Conservation (phyloP, 2,329 filamentous ascomycete genomes). For the Calonectria hongkongensis region DNA sequence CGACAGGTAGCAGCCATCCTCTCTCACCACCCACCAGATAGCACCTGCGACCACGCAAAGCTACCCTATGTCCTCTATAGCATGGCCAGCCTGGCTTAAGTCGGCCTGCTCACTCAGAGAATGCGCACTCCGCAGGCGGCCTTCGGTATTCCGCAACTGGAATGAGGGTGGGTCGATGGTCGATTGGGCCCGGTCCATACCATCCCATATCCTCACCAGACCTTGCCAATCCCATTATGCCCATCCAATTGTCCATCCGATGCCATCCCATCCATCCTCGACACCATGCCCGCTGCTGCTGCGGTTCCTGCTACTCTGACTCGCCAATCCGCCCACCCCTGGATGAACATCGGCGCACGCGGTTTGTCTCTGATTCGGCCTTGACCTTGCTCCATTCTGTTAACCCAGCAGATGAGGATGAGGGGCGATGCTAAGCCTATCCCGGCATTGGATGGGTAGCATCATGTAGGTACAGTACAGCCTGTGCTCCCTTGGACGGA, state of each 20-base stretch:
- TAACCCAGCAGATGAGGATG: conserved; percentile 19
- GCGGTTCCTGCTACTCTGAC: conserved; percentile 7
- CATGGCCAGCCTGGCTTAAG: neutral
- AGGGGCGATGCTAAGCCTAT: conserved; percentile 44
- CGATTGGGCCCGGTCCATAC: conserved; percentile 37
- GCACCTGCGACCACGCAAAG: conserved; percentile 19
- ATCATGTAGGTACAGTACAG: conserved; percentile 36
- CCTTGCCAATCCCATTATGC: conserved; percentile 33
- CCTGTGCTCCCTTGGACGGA: conserved; percentile 47
- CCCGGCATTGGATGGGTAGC: conserved; percentile 40
- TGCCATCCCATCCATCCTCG: conserved; percentile 22
- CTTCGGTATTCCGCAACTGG: conserved; percentile 55
- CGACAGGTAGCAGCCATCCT: neutral
- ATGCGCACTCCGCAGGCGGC: conserved; percentile 40
- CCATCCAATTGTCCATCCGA: conserved; percentile 1
- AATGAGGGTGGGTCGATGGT: conserved; percentile 53
- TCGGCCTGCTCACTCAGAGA: neutral
- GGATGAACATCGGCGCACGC: conserved; percentile 1
- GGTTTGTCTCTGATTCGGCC: conserved; percentile 8
- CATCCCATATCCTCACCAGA: conserved; percentile 42
- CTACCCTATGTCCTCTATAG: conserved; percentile 15
- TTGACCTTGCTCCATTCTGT: conserved; percentile 6
- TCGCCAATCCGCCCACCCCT: conserved; percentile 3
- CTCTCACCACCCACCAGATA: neutral
- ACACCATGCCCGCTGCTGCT: conserved; percentile 6